Evolutionary conservation across 805 yeast species (phyloP), one percentile per base, ranked within the genome.

Genomic region (Torulaspora quercuum): DNA sequence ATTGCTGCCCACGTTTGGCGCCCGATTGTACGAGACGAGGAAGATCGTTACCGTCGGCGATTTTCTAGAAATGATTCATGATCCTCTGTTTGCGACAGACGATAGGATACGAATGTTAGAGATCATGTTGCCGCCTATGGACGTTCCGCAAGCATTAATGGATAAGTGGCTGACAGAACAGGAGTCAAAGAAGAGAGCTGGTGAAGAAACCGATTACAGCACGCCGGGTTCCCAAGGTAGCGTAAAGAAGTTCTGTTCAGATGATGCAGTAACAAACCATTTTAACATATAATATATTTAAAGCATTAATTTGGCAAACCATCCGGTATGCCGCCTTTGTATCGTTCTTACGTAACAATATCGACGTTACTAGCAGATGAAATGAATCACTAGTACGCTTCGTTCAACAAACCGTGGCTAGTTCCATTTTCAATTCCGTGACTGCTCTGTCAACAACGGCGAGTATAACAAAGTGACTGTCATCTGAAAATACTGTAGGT

Each of bases 91-190:
- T 44, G 53, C 62, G 18, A 49, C 49, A 23, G 66, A 69, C 40
- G 63, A 66, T 35, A 69, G 63, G 52, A 69, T 78, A 31, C 64
- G 79, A 54, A 59, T 77, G 57, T 59, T 78, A 15, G 84, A 78
- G 52, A 69, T 78, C 16, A 65, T 74, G 57, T 62, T 79, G 42
- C 78, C 77, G 18, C 69, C 69, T 41, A 64, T 75, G 72, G 84
- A 78, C 57, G 83, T 80, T 3, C 80, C 82, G 15, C 48, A 46
- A 23, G 53, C 53, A 4, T 31, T 55, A 11, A 42, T 53, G 40
- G 60, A 55, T 12, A 42, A 41, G 33, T 55, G 55, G 60, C 29
- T 44, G 8, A 35, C 39, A 14, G 60, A 52, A 19, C 53, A 53
- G 33, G 52, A 45, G 27, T 42, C 42, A 10, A 35, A 44, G 11